These are phyloP conservation scores for Guyanaporus albipodus DNA, from an alignment of 768 basidiomycete genomes.

Conservation along the genomic window DNA sequence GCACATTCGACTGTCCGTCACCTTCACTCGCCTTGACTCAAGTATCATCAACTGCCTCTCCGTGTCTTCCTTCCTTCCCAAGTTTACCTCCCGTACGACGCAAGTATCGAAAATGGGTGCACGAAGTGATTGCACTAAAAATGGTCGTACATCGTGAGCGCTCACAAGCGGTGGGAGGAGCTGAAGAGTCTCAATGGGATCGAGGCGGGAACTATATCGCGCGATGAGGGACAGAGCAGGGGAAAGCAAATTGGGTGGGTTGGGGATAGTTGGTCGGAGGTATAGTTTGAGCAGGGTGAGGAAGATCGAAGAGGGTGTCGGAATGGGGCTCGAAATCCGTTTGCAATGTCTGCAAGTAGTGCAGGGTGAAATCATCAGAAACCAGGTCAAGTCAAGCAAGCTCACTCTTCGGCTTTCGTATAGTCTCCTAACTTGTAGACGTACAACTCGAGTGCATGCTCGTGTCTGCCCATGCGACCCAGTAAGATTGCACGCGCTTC, in stretches of 20 bases:
- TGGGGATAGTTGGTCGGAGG: constrained; percentile 62
- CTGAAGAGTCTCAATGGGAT: constrained; percentile 76
- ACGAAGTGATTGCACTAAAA: constrained; percentile 68
- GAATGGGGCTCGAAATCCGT: constrained; percentile 59
- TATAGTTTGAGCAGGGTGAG: constrained; percentile 84
- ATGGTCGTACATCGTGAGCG: constrained; percentile 71
- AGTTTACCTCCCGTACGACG: constrained; percentile 65
- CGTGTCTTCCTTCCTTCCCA: constrained; percentile 75
- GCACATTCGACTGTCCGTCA: constrained; percentile 91
- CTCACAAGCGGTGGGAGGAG: constrained; percentile 89
- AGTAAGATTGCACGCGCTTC: constrained; percentile 91
- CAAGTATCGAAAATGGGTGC: constrained; percentile 64
- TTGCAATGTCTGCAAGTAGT: constrained; percentile 77
- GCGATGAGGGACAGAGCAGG: constrained; percentile 89
- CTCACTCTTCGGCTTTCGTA: constrained; percentile 84
- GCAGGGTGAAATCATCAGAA: not conserved
- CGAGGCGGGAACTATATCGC: constrained; percentile 77
- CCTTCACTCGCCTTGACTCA: constrained; percentile 78
- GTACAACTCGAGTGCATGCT: constrained; percentile 92
- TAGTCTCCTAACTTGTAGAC: constrained; percentile 85
- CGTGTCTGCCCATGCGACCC: constrained; percentile 86
- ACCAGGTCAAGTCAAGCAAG: not conserved
- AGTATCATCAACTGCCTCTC: constrained; percentile 69
- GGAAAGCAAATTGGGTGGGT: constrained; percentile 53
- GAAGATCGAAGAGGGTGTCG: constrained; percentile 64